Conservation (phyloP, 225 moss, liverwort and hornwort species). For the Neckera pumila region DNA sequence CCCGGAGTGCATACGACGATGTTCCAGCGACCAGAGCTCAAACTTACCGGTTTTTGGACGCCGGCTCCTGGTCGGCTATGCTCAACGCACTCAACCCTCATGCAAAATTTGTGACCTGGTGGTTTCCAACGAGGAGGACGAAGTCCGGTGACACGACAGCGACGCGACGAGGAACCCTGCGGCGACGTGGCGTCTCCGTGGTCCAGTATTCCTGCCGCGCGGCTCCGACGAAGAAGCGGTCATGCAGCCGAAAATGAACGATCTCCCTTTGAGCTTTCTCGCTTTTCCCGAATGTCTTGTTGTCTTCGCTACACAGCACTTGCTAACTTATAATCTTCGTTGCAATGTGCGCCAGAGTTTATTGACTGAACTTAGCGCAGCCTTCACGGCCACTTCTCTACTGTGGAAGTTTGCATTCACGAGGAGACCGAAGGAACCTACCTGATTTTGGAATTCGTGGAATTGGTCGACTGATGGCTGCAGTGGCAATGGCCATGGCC, state of each 20-base stretch:
- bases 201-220: background rate
- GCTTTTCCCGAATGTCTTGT: background rate
- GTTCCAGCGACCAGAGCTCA: background rate
- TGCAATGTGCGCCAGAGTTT: background rate
- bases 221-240: background rate
- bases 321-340: background rate
- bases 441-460: background rate
- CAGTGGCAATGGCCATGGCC: constrained; percentile 25
- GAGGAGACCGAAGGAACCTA: background rate
- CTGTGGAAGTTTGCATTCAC: background rate
- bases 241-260: background rate
- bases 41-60: background rate
- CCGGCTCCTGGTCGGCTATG: background rate
- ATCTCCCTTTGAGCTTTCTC: background rate
- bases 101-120: background rate
- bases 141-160: background rate
- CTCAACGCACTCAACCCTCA: background rate
- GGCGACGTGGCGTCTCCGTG: background rate
- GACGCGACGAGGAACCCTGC: background rate
- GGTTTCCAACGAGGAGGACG: background rate
- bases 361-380: background rate
- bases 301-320: background rate
- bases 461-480: constrained; percentile 3
- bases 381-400: background rate
- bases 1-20: background rate